Base-by-base conservation (phyloP, 2,329 filamentous ascomycete species). In the Ophiosphaerella herpotricha region DNA sequence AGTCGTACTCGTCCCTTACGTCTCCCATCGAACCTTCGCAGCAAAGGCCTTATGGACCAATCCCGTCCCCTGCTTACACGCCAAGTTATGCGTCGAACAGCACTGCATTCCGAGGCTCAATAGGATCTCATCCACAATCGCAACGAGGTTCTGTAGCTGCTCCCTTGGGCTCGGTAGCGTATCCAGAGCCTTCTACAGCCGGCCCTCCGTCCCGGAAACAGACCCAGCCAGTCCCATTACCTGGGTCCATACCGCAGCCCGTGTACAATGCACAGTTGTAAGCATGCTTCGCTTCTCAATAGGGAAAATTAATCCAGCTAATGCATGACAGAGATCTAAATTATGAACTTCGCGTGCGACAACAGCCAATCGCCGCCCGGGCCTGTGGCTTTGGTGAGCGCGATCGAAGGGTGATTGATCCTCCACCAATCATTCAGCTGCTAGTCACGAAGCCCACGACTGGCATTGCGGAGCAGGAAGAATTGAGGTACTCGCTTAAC, bases 321-420 rank as follows among this genome's bases (percentile, higher is more conserved):
- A 71, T 23, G n/a, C 57, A 43, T 39, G 39, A 23, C 52, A 73
- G 70, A 37, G 70, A 73, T 48, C 60, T 73, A 35, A 71, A 74
- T 46, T 80, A 78, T 61, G 71, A 74, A 41, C 80, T 90, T 48
- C 76, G 72, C 38, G 84, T 93, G 54, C 85, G 90, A 42, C 90
- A 94, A 70, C 89, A 93, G 64, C 90, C 90, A 7, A 79, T 85
- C 14, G 89, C 89, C 1, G 90, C 90, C 45, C 81, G 90, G 60
- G 89, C 89, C 36, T 94, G 90, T 64, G 90, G 90, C 1, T 93
- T 91, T 68, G 90, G 90, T 52, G 90, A 93, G 72, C 81, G 89
- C 57, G 90, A 94, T 67, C 83, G 90, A 34, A 82, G 90, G 54
- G 89, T 91, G 13, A 89, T 94, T 55, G 90, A 94, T 66, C 90